A percentile compares a stretch with the other conserved stretches of the same genome.
Conservation (phyloP, 805 yeast species). For the Vanderwaltozyma yarrowii region DNA sequence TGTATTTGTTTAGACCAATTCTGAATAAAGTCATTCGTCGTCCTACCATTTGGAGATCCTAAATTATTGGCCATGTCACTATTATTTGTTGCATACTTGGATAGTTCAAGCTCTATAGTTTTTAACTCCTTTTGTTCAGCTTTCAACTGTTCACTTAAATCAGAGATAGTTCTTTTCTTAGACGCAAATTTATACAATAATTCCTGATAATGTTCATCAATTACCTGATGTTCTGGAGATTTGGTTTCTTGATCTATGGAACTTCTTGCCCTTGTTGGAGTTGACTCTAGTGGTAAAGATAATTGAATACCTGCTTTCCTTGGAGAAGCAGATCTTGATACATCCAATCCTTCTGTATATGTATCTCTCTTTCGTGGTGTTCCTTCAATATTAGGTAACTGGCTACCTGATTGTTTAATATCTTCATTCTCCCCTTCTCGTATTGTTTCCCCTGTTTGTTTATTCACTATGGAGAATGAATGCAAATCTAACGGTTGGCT, state of each 20-base stretch:
- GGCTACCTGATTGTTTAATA: too few relatives aligned
- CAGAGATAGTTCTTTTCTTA: constrained; percentile 45
- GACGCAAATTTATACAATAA: constrained; percentile 35
- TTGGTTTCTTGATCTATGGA: not conserved
- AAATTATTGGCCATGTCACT: not conserved
- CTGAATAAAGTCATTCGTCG: not conserved
- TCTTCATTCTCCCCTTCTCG: not conserved
- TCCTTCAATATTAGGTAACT: not conserved
- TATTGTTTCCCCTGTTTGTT: constrained; percentile 3
- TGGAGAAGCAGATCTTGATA: constrained; percentile 4
- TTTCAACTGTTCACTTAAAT: constrained; percentile 35
- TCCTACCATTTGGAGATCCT: not conserved
- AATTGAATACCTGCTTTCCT: constrained; percentile 10
- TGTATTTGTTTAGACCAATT: constrained; percentile 11
- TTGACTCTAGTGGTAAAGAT: constrained; percentile 8
- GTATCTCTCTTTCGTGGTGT: not conserved
- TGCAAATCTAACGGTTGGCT: constrained; percentile 18
- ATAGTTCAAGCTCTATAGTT: constrained; percentile 27
- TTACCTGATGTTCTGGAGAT: not conserved
- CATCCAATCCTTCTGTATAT: not conserved
- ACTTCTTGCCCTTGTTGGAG: not conserved
- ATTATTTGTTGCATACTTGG: not conserved
- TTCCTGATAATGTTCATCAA: constrained; percentile 6
- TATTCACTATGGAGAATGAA: constrained; percentile 19
- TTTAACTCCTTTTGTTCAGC: constrained; percentile 31